phyloP scores from a whole-genome alignment of 2,329 filamentous ascomycete species.

The Lecanosticta acicola region DNA sequence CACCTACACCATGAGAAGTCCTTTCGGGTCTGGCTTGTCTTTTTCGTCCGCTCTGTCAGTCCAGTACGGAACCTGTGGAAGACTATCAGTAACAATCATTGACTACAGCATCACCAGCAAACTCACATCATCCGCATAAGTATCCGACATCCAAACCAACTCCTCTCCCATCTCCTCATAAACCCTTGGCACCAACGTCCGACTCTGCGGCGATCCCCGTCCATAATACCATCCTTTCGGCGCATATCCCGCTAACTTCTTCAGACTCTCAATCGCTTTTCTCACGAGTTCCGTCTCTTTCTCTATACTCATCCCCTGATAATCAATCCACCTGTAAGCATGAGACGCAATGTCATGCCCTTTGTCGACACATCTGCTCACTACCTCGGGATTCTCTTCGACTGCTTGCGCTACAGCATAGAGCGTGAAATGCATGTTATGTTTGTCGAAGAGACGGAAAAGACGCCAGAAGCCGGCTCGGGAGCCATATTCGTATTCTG shows the following conservation, averaged over 20 bases:
- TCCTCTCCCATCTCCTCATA: constrained; percentile 50
- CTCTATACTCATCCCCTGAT: constrained; percentile 43
- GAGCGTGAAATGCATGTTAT: constrained; percentile 47
- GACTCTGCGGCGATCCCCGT: constrained; percentile 41
- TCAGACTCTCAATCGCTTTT: constrained; percentile 38
- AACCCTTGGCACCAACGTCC: constrained; percentile 45
- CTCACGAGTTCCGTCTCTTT: constrained; percentile 46
- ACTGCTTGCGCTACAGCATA: constrained; percentile 48
- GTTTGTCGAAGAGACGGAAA: constrained; percentile 45
- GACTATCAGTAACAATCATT: too few relatives aligned
- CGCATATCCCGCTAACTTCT: constrained; percentile 42
- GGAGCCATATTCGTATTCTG: constrained; percentile 49
- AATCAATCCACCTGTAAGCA: constrained; percentile 50
- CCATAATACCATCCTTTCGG: constrained; percentile 51
- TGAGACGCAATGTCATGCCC: constrained; percentile 49
- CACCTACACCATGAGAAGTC: constrained; percentile 45
- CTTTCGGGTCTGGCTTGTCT: constrained; percentile 37
- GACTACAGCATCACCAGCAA: too few relatives aligned
- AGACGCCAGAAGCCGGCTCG: constrained; percentile 48
- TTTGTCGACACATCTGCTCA: constrained; percentile 43
- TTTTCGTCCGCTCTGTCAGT: constrained; percentile 47
- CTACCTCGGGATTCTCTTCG: constrained; percentile 46
- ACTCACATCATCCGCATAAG: constrained; percentile 48
- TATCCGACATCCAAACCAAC: constrained; percentile 48
- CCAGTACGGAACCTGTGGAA: constrained; percentile 46